These are phyloP conservation scores for Aureobasidium sp. DNA, from an alignment of 2,329 filamentous ascomycete species.

Conservation along the genomic window DNA sequence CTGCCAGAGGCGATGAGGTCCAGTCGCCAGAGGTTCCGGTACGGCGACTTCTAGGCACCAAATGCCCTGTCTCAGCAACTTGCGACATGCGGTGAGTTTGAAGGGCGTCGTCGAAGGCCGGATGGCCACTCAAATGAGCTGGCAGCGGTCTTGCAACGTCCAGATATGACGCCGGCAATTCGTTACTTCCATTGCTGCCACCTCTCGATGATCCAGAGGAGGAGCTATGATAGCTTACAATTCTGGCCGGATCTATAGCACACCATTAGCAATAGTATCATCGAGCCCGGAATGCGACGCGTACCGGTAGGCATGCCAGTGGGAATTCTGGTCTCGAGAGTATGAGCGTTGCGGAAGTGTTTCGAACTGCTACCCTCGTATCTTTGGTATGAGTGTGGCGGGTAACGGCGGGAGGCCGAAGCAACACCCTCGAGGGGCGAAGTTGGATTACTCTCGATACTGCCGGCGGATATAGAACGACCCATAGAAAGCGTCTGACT, in stretches of 20 bases:
- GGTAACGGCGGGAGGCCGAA: constrained; percentile 24
- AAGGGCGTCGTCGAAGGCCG: constrained; percentile 32
- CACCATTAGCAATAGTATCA: background rate
- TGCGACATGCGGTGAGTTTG: constrained; percentile 43
- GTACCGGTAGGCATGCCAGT: constrained; percentile 8
- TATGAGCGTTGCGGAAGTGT: constrained; percentile 11
- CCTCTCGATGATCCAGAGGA: constrained; percentile 21
- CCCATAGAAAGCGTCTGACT: constrained; percentile 7
- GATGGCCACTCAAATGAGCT: constrained; percentile 22
- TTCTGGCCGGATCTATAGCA: constrained; percentile 7
- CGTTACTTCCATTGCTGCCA: constrained; percentile 20
- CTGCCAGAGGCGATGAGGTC: constrained; percentile 22
- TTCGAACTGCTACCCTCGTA: constrained; percentile 28
- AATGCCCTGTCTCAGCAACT: constrained; percentile 45
- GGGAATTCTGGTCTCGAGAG: constrained; percentile 5
- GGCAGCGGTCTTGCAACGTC: constrained; percentile 19
- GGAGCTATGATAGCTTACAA: constrained; percentile 11
- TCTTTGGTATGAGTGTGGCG: constrained; percentile 31
- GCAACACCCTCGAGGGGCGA: background rate
- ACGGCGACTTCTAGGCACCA: constrained; percentile 36
- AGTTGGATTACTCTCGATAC: background rate
- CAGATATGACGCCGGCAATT: constrained; percentile 6
- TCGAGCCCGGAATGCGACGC: background rate
- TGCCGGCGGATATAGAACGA: background rate
- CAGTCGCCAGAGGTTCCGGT: constrained; percentile 33